Conservation (phyloP, 257 asterid genomes). For the Schizonepeta tenuifolia region DNA sequence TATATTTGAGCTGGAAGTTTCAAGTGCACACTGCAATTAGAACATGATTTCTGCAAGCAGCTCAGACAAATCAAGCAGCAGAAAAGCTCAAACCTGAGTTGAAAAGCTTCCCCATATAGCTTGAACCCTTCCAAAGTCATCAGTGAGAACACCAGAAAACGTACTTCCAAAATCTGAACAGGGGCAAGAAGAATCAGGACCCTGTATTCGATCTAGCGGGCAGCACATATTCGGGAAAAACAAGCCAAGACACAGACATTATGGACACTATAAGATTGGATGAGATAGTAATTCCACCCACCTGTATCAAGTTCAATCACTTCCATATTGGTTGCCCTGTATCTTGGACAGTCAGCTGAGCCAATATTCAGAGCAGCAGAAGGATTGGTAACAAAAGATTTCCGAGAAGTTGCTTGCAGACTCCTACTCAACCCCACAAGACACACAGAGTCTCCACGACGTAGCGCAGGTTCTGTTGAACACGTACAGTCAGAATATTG, state of each 20-base stretch:
- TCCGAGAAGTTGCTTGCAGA: slow-evolving; percentile 95
- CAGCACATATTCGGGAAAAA: slow-evolving; percentile 12
- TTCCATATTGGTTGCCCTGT: slow-evolving; percentile 98
- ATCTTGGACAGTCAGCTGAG: slow-evolving; percentile 93
- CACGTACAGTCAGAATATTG: slow-evolving; percentile 26
- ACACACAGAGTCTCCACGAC: slow-evolving; percentile 97
- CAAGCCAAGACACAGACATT: slow-evolving; percentile 15
- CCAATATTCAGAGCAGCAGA: slow-evolving; percentile 88
- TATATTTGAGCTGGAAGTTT: slow-evolving; percentile 77
- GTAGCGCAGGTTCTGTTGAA: slow-evolving; percentile 81
- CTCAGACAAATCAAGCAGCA: slow-evolving; percentile 35
- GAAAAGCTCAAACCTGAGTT: slow-evolving; percentile 73
- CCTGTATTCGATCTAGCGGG: background rate
- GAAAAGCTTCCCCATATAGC: slow-evolving; percentile 99
- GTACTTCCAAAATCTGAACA: slow-evolving; percentile 89
- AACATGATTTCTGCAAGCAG: slow-evolving; percentile 28
- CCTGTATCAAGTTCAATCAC: slow-evolving; percentile 98
- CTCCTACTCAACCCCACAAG: slow-evolving; percentile 95
- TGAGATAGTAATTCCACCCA: slow-evolving; percentile 31
- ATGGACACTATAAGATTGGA: slow-evolving; percentile 11
- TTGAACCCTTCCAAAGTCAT: slow-evolving; percentile 91
- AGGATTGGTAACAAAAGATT: slow-evolving; percentile 93
- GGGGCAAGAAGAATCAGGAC: slow-evolving; percentile 35
- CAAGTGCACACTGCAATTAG: slow-evolving; percentile 38
- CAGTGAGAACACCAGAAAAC: slow-evolving; percentile 97